A percentile compares a stretch with the other conserved stretches of the same genome.
Conservation (phyloP, 2,329 filamentous ascomycete genomes). For the Talaromyces sp. region DNA sequence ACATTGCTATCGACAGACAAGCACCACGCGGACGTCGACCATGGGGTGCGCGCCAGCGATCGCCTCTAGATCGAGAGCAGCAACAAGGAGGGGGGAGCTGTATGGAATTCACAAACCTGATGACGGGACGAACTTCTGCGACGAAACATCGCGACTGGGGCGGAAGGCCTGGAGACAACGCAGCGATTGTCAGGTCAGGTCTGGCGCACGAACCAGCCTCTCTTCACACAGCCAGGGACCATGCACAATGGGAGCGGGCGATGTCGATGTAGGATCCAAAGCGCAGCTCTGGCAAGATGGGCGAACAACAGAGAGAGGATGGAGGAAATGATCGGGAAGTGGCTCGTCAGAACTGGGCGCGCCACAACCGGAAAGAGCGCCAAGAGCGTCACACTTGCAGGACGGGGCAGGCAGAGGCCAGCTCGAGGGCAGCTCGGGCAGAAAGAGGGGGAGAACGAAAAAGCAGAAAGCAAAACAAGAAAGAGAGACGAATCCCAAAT, state of each 20-base stretch:
- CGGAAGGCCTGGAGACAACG: slow-evolving; percentile 5
- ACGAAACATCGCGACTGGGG: slow-evolving; percentile 14
- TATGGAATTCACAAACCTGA: slow-evolving; percentile 8
- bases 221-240: slow-evolving; percentile 3
- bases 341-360: slow-evolving; percentile 8
- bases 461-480: background rate
- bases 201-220: slow-evolving; percentile 1
- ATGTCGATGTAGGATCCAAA: background rate
- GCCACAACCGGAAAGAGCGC: slow-evolving; percentile 3
- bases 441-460: background rate
- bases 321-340: background rate
- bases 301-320: background rate
- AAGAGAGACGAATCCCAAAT: background rate
- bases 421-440: background rate
- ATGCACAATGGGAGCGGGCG: background rate
- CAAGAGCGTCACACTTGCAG: background rate
- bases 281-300: background rate
- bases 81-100: background rate
- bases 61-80: background rate
- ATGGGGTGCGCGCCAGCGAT: background rate
- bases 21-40: background rate
- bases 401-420: background rate
- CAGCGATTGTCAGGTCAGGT: background rate
- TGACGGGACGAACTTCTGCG: slow-evolving; percentile 16
- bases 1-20: slow-evolving; percentile 5